Percentiles rank a stretch among this genome's conserved stretches.
phyloP scores from a whole-genome alignment of 345 rosid species.

The Odontarrhena argentea region DNA sequence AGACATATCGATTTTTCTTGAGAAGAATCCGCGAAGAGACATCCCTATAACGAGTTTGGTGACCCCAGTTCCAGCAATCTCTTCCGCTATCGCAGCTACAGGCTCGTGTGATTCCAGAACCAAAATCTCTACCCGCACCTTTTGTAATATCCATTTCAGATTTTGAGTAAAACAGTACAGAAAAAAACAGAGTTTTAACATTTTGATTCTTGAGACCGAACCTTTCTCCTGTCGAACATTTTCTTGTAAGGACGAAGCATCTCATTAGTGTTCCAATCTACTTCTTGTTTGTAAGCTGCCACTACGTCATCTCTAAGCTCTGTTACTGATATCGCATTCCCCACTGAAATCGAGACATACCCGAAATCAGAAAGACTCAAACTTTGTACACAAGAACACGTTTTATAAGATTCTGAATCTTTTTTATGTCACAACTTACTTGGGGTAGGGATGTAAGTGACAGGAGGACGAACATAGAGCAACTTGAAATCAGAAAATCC shows the following conservation, averaged over 20 bases:
- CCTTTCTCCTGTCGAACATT: slow-evolving; percentile 69
- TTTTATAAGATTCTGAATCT: not conserved
- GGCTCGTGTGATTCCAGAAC: slow-evolving; percentile 69
- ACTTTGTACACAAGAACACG: slow-evolving; percentile 14
- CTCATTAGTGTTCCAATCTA: slow-evolving; percentile 59
- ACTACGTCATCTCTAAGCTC: slow-evolving; percentile 79
- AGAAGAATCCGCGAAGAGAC: slow-evolving; percentile 59
- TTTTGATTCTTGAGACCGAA: slow-evolving; percentile 30
- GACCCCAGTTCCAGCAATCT: slow-evolving; percentile 50
- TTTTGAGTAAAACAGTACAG: slow-evolving; percentile 9
- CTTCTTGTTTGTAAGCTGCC: slow-evolving; percentile 73
- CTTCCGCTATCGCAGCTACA: slow-evolving; percentile 69
- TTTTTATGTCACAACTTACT: slow-evolving; percentile 51
- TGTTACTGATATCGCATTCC: slow-evolving; percentile 65
- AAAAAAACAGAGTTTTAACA: not conserved
- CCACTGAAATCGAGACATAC: slow-evolving; percentile 52
- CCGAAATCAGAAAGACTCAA: not conserved
- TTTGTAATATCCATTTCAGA: slow-evolving; percentile 3
- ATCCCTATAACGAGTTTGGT: slow-evolving; percentile 83
- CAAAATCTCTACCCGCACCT: slow-evolving; percentile 65
- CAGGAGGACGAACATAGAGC: slow-evolving; percentile 65
- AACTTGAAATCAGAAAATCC: slow-evolving; percentile 61
- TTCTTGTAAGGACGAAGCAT: slow-evolving; percentile 67
- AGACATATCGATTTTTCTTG: slow-evolving; percentile 54
- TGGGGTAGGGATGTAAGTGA: slow-evolving; percentile 73